Percentiles rank a stretch among this genome's conserved stretches.
Evolutionary conservation across 352 stramenopile genomes (phyloP).

Genomic region (Globisporangium irregulare): DNA sequence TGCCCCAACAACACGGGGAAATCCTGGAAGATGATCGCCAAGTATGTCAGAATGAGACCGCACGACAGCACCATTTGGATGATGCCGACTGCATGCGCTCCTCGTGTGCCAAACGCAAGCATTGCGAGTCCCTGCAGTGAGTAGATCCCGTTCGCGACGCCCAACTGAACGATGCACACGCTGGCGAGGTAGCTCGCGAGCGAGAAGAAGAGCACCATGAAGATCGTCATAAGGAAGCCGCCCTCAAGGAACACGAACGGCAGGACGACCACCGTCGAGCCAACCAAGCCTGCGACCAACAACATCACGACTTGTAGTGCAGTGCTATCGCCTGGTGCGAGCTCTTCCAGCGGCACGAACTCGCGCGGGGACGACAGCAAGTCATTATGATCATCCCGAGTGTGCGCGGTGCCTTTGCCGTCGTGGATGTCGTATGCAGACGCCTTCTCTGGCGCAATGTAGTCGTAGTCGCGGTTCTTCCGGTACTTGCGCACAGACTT

Average conservation of each 20-base stretch:
- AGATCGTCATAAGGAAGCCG: slow-evolving; percentile 40
- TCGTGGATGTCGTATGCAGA: slow-evolving; percentile 43
- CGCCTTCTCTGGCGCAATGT: slow-evolving; percentile 19
- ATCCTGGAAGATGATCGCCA: slow-evolving; percentile 43
- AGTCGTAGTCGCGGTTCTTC: slow-evolving; percentile 34
- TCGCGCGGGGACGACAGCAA: slow-evolving; percentile 38
- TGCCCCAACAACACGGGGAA: slow-evolving; percentile 36
- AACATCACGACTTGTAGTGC: slow-evolving; percentile 30
- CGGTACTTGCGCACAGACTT: slow-evolving; percentile 38
- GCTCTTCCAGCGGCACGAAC: slow-evolving; percentile 43
- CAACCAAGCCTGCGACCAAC: slow-evolving; percentile 33
- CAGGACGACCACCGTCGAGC: slow-evolving; percentile 32
- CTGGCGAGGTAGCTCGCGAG: slow-evolving; percentile 27
- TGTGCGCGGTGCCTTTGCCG: slow-evolving; percentile 19
- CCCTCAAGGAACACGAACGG: slow-evolving; percentile 44
- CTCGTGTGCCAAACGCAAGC: slow-evolving; percentile 35
- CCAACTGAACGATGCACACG: slow-evolving; percentile 39
- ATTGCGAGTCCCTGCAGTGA: slow-evolving; percentile 48
- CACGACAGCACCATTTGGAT: slow-evolving; percentile 35
- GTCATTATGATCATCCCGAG: slow-evolving; percentile 29
- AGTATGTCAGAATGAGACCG: slow-evolving; percentile 39
- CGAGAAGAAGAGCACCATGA: slow-evolving; percentile 31
- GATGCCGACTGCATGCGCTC: slow-evolving; percentile 25
- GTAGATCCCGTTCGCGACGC: slow-evolving; percentile 49
- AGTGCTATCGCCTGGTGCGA: slow-evolving; percentile 34